Percentiles rank a stretch among this genome's conserved stretches.
These are phyloP conservation scores for Epichloe hybrida DNA, from an alignment of 2,329 filamentous ascomycete species.

Conservation along the genomic window DNA sequence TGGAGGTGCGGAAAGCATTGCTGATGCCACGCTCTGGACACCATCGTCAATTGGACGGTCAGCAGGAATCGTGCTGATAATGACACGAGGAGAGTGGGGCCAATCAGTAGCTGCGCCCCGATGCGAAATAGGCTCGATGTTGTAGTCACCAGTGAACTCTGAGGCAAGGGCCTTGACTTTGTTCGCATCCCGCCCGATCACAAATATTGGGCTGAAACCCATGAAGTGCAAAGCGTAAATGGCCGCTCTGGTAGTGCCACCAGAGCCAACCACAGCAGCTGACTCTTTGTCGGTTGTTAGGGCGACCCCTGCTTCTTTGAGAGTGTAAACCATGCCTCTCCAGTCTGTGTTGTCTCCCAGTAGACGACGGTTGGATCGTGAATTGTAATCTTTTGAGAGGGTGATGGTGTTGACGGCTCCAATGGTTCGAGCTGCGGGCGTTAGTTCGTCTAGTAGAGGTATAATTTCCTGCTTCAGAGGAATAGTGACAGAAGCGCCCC, in stretches of 20 bases:
- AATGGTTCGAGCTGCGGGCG: constrained; percentile 65
- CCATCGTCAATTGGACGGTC: constrained; percentile 65
- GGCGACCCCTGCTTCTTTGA: constrained; percentile 51
- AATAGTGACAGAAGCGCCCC: constrained; percentile 94
- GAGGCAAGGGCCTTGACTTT: constrained; percentile 56
- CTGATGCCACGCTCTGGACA: constrained; percentile 51
- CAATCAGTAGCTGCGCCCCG: constrained; percentile 32
- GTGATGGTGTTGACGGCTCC: constrained; percentile 94
- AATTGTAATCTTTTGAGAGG: constrained; percentile 27
- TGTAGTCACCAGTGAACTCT: constrained; percentile 62
- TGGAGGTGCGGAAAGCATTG: constrained; percentile 30
- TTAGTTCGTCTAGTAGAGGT: constrained; percentile 63
- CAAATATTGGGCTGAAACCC: constrained; percentile 73
- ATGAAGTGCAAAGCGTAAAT: constrained; percentile 78
- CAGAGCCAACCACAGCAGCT: constrained; percentile 77
- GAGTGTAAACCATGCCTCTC: constrained; percentile 74
- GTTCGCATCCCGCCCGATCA: constrained; percentile 61
- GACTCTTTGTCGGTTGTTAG: constrained; percentile 23
- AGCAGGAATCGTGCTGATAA: constrained; percentile 83
- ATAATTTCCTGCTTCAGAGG: constrained; percentile 87
- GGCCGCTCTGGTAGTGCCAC: constrained; percentile 82
- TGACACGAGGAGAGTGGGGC: constrained; percentile 45
- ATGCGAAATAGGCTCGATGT: constrained; percentile 48
- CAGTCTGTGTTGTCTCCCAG: constrained; percentile 92
- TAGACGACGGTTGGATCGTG: constrained; percentile 37